Evolutionary conservation across 768 basidiomycete species (phyloP), one percentile per base, ranked within the genome.

Genomic region (Mycena epipterygia): DNA sequence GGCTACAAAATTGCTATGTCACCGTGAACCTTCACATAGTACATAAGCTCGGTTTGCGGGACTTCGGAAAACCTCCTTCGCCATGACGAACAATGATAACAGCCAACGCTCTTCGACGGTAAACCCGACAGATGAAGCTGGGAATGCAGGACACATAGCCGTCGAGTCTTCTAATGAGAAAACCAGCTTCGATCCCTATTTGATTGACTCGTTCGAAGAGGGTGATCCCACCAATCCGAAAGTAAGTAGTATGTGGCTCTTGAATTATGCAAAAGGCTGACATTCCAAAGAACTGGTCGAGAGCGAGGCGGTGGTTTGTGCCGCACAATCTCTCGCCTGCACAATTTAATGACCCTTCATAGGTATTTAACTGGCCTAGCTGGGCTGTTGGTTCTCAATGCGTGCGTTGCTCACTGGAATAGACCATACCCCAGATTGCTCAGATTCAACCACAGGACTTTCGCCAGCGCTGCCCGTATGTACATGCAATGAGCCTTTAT

Each of bases 381-480:
- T 23, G 84, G 88, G 25, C 29, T 89, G 5, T 81, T 90, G 29
- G 87, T 90, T 39, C 78, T 90, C 60, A 88, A 88, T 75, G 87
- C 87, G 89, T 88, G 63, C 73, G 86, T 82, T 32, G 37, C 42
- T 35, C n/a, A 44, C 42, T 30, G 49, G 39, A 35, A 17, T 16
- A 23, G 29, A 12, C 7, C 30, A 33, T n/a, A 53, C 32, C 8
- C 57, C 71, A 42, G 58, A 39, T 25, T 46, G 46, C 25, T 52
- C 29, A 19, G 12, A 49, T 68, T 42, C 23, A 21, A 58, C 37
- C 61, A 17, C 69, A 91, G 90, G 25, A 91, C 90, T 1, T 91
- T 90, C 75, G 85, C 91, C 19, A 90, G 89, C 71, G 86, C 90
- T 19, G 88, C 88, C 0, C 89, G 84, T 84, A 78, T 42, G 83